These are phyloP conservation scores for Trichoderma pleuroti DNA, from an alignment of 2,329 filamentous ascomycete genomes.

Conservation along the genomic window DNA sequence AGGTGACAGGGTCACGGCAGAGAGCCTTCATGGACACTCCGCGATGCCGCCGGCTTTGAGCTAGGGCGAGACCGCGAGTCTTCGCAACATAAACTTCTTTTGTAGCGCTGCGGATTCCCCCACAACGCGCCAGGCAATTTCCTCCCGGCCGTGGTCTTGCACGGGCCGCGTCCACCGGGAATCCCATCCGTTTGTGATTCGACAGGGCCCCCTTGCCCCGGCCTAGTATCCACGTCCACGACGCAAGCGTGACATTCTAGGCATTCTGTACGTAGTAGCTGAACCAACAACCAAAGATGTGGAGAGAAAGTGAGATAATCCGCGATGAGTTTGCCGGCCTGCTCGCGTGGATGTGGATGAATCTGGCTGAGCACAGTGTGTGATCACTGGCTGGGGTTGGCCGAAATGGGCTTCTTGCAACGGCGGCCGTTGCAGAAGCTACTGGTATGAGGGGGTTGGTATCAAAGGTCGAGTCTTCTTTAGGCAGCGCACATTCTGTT, in stretches of 20 bases:
- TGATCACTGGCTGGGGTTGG: not conserved
- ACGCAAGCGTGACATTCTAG: not conserved
- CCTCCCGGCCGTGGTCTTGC: not conserved
- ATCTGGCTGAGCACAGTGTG: not conserved
- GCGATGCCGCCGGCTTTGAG: not conserved
- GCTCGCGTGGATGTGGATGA: not conserved
- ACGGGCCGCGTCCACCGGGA: not conserved
- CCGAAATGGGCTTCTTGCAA: not conserved
- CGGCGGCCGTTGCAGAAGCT: not conserved
- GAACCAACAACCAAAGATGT: not conserved
- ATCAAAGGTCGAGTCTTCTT: not conserved
- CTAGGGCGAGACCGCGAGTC: not conserved
- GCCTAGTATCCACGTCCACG: not conserved
- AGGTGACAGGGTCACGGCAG: not conserved
- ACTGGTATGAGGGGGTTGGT: not conserved
- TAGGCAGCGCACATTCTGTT: not conserved
- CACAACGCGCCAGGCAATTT: not conserved
- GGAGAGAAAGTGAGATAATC: not conserved
- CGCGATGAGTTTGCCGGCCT: not conserved
- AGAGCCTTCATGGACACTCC: not conserved
- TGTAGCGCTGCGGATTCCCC: not conserved
- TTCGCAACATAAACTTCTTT: slow-evolving; percentile 2
- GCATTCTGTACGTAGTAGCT: not conserved
- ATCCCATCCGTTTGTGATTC: not conserved
- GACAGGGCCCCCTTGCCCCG: not conserved